Percentiles rank a stretch among this genome's conserved stretches.
Evolutionary conservation across 768 basidiomycete species (phyloP).

Genomic region (Suillus cothurnatus): DNA sequence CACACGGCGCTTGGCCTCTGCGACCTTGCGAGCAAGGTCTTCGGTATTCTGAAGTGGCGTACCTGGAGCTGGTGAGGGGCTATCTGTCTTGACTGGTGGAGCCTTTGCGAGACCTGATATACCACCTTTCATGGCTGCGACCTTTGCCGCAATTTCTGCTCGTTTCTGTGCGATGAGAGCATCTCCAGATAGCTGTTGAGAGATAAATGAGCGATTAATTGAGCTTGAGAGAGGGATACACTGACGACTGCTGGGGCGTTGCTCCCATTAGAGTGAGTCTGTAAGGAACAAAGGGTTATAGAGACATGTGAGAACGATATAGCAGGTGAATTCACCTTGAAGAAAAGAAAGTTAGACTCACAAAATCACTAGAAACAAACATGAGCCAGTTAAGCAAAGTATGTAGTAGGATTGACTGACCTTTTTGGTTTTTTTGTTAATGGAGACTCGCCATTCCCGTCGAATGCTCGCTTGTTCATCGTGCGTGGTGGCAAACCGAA

Average conservation of each 20-base stretch:
- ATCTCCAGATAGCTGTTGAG: constrained; percentile 47
- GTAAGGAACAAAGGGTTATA: constrained; percentile 63
- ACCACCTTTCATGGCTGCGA: constrained; percentile 69
- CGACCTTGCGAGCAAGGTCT: constrained; percentile 70
- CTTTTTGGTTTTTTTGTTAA: constrained; percentile 67
- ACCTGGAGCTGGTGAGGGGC: constrained; percentile 43
- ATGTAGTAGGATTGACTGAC: constrained; percentile 39
- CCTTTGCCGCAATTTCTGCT: constrained; percentile 83
- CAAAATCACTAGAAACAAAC: constrained; percentile 54
- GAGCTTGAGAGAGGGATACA: constrained; percentile 12
- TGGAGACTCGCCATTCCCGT: constrained; percentile 51
- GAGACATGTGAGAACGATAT: constrained; percentile 60
- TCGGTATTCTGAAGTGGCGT: constrained; percentile 49
- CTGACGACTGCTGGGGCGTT: constrained; percentile 46
- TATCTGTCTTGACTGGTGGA: constrained; percentile 14
- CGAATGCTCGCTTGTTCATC: constrained; percentile 69
- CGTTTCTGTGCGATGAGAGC: constrained; percentile 82
- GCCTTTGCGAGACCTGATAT: constrained; percentile 33
- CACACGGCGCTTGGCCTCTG: constrained; percentile 85
- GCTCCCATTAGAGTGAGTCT: constrained; percentile 55
- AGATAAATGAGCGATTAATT: constrained; percentile 10
- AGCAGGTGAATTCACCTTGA: constrained; percentile 74
- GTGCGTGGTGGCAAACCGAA: neutral
- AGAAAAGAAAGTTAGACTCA: constrained; percentile 55
- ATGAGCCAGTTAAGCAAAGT: constrained; percentile 13